Conservation (phyloP, 805 yeast species). For the Soucietia sequanensis region DNA sequence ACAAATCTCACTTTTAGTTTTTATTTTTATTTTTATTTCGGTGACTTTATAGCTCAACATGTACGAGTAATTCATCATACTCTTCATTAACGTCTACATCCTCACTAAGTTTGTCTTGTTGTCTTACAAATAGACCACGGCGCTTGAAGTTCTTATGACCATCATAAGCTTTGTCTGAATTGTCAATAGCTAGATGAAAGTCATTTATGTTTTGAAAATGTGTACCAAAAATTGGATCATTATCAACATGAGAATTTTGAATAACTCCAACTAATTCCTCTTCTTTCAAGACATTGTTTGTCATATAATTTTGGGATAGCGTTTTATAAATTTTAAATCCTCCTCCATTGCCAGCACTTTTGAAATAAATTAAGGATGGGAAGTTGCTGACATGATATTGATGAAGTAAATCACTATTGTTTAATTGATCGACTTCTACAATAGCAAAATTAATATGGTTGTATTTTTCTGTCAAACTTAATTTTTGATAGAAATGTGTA, state of each 20-base stretch:
- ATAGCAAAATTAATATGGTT: slow-evolving; percentile 18
- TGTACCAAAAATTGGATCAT: slow-evolving; percentile 15
- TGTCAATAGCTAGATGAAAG: slow-evolving; percentile 14
- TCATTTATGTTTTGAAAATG: slow-evolving; percentile 13
- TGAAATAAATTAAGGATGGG: slow-evolving; percentile 31
- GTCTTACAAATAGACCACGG: too few relatives aligned
- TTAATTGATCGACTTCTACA: slow-evolving; percentile 21
- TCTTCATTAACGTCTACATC: too few relatives aligned
- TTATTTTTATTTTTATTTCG: too few relatives aligned
- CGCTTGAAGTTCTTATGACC: too few relatives aligned
- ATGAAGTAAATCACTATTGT: slow-evolving; percentile 16
- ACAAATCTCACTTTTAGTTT: too few relatives aligned
- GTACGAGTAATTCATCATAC: too few relatives aligned
- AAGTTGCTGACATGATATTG: slow-evolving; percentile 28
- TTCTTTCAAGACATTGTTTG: slow-evolving; percentile 15
- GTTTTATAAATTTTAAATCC: slow-evolving; percentile 22
- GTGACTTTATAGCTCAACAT: too few relatives aligned
- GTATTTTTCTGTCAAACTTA: slow-evolving; percentile 14
- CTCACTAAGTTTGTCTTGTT: too few relatives aligned
- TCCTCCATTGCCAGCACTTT: slow-evolving; percentile 15
- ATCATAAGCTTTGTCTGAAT: too few relatives aligned
- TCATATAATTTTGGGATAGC: slow-evolving; percentile 16
- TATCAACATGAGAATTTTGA: slow-evolving; percentile 16
- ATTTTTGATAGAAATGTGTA: slow-evolving; percentile 30
- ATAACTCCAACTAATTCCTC: slow-evolving; percentile 10